A percentile compares a stretch with the other conserved stretches of the same genome.
These are phyloP conservation scores for Colletotrichum orbiculare DNA, from an alignment of 2,329 filamentous ascomycete species.

Conservation along the genomic window DNA sequence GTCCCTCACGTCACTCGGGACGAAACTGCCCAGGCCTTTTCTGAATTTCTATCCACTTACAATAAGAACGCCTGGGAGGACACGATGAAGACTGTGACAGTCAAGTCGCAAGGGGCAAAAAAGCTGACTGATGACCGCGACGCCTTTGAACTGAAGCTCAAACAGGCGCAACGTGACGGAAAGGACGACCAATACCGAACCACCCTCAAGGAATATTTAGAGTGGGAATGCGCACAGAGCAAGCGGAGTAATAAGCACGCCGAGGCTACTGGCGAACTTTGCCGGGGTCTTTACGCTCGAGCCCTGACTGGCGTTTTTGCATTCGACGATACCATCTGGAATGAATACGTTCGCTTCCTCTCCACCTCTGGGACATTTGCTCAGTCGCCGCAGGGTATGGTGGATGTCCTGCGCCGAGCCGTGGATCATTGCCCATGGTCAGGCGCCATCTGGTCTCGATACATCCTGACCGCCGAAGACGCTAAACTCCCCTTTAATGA, in stretches of 20 bases:
- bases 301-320: slow-evolving; percentile 78
- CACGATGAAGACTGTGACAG: slow-evolving; percentile 76
- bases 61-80: slow-evolving; percentile 78
- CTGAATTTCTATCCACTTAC: slow-evolving; percentile 78
- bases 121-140: slow-evolving; percentile 73
- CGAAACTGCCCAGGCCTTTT: slow-evolving; percentile 79
- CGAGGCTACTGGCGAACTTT: slow-evolving; percentile 61
- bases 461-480: slow-evolving; percentile 85
- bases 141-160: slow-evolving; percentile 74
- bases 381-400: slow-evolving; percentile 57
- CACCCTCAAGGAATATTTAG: slow-evolving; percentile 76
- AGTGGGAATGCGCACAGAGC: slow-evolving; percentile 80
- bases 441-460: slow-evolving; percentile 89
- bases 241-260: slow-evolving; percentile 63
- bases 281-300: slow-evolving; percentile 79
- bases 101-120: slow-evolving; percentile 72
- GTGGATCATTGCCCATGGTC: slow-evolving; percentile 95
- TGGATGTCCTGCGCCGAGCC: slow-evolving; percentile 82
- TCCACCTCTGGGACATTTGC: slow-evolving; percentile 56
- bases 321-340: slow-evolving; percentile 81
- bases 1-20: slow-evolving; percentile 82
- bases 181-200: slow-evolving; percentile 66
- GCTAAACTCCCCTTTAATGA: slow-evolving; percentile 80
- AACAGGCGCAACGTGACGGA: slow-evolving; percentile 65
- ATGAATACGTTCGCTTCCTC: slow-evolving; percentile 83